Evolutionary conservation across 768 basidiomycete species (phyloP), one percentile per base, ranked within the genome.

Genomic region (Melanogaster broomeanus): DNA sequence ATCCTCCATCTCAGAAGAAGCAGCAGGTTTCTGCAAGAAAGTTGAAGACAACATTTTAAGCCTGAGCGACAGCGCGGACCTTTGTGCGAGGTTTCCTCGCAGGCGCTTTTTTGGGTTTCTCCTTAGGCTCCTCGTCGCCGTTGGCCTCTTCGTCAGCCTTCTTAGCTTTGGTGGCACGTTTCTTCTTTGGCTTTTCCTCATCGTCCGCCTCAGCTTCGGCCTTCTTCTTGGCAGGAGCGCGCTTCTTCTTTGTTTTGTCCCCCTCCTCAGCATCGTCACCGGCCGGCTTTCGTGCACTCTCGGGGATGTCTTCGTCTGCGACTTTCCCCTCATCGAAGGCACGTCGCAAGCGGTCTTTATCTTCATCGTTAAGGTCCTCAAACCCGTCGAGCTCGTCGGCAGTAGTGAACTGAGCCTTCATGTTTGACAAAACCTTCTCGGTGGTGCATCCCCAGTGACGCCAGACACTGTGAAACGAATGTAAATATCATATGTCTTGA

Each of bases 401-500:
- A 5, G 75, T 74, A 2, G 76, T 73, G 55, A 88, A 78, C 3
- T 73, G 68, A 12, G 75, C 74, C 71, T 93, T 88, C 68, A 90
- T 75, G 64, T 93, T 94, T 19, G 62, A 64, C 28, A 96, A 60
- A 43, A 93, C 82, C 61, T 79, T 83, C 18, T 75, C 39, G 0
- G 92, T 93, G 7, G 80, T 77, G 64, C 93, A 95, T 18, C 93
- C 93, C 92, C 92, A 96, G 63, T 96, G 93, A 56, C 91, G 83
- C 90, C 90, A 96, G 30, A 77, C 67, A 63, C 89, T 91, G 12
- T 16, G 15, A 42, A 24, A 45, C n/a, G 30, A 42, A 35, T 56
- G 3, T 22, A 6, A 12, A 35, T 7, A 21, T 1, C 22, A 5
- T 28, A 27, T 21, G 27, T 39, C 12, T 42, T 25, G 34, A 37